phyloP scores from a whole-genome alignment of 2,329 filamentous ascomycete species.

The Lachnellula subtilissima region DNA sequence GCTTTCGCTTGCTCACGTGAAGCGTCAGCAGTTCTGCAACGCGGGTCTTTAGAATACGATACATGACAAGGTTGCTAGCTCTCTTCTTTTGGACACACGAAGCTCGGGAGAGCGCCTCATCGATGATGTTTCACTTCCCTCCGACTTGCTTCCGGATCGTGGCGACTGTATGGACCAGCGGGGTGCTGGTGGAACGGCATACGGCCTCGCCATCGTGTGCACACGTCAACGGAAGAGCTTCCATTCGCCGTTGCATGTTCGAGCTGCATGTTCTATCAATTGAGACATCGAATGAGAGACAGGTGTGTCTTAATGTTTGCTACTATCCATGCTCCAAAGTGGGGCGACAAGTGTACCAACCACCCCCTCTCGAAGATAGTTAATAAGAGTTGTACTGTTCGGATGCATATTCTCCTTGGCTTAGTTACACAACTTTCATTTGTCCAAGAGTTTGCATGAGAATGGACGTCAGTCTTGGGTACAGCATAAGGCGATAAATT shows the following conservation, averaged over 20 bases:
- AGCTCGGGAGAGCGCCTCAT: not conserved
- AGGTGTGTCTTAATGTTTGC: not conserved
- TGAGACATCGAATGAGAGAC: too few relatives aligned
- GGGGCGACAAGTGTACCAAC: not conserved
- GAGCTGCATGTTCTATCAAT: too few relatives aligned
- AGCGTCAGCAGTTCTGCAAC: not conserved
- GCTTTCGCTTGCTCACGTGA: not conserved
- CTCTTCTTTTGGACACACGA: not conserved
- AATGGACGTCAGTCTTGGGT: not conserved
- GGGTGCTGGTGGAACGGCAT: not conserved
- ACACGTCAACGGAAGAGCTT: not conserved
- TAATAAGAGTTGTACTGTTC: not conserved
- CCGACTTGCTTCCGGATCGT: not conserved
- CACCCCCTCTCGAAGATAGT: not conserved
- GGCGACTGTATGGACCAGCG: not conserved
- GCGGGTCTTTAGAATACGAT: not conserved
- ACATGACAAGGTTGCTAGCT: not conserved
- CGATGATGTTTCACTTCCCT: not conserved
- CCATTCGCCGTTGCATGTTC: not conserved
- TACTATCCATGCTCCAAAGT: not conserved
- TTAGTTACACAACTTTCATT: not conserved
- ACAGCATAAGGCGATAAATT: not conserved
- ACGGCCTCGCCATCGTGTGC: not conserved
- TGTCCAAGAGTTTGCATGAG: not conserved
- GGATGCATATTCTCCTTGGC: not conserved